Evolutionary conservation across 2,329 filamentous ascomycete genomes (phyloP), one percentile per base, ranked within the genome.

Genomic region (Claviceps africana): DNA sequence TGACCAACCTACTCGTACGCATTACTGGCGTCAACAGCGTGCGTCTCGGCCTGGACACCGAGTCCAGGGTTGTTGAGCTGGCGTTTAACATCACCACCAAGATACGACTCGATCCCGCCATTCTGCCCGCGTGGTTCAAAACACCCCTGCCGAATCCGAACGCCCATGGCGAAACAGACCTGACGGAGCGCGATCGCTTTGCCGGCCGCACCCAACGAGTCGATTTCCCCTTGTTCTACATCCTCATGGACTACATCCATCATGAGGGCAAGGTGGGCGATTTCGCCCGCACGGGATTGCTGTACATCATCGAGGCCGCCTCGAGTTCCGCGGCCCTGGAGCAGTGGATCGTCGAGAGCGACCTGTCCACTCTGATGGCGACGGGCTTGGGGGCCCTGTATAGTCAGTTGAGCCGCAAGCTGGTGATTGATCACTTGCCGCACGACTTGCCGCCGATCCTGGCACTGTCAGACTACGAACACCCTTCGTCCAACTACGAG

Each of bases 31-130:
- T 81, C 54, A 86, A 86, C 59, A 83, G 79, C 62, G 81, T 87
- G 56, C 77, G 81, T n/a, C 72, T 90, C 4, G 82, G 85, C 39
- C 77, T 82, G 51, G 87, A 95, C 53, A 90, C 87, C 11, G 90
- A 97, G 66, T 85, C 85, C 10, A 83, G 89, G 54, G 83, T 97
- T 47, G 87, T 97, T 50, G 91, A 98, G 70, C 72, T 98, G 52
- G 79, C 95, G 45, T 98, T 98, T 70, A 94, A 91, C 56, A 90
- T 98, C 58, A 88, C 93, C 21, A 94, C 93, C 58, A 97, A 97
- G 75, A 95, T 98, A 59, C 79, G 93, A 46, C 73, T 96, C 55
- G 85, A 94, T 59, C 90, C 93, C 4, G 79, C 83, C 54, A 91
- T 97, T 51, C 71, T 98, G 47, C 80, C 87, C 1, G 86, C 88